phyloP scores from a whole-genome alignment of 805 yeast species.

The Saturnispora besseyi region DNA sequence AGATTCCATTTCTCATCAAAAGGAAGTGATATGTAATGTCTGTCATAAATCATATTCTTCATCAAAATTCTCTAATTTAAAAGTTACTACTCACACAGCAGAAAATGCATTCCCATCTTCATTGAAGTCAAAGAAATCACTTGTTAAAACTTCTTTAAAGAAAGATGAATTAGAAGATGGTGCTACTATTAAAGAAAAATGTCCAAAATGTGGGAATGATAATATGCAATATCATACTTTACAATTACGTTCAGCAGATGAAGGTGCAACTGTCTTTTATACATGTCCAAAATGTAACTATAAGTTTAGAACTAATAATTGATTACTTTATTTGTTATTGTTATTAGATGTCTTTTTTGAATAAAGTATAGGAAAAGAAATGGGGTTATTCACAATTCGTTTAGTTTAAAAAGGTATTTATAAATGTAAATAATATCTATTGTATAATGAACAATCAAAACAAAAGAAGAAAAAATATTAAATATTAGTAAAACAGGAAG shows the following conservation, averaged over 20 bases:
- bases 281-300: constrained; percentile 92
- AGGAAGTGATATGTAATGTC: constrained; percentile 18
- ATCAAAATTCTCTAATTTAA: constrained; percentile 59
- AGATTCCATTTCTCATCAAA: constrained; percentile 49
- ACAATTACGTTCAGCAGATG: constrained; percentile 96
- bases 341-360: background rate
- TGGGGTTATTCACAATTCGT: too few species aligned
- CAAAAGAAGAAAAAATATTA: background rate
- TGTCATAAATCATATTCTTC: constrained; percentile 36
- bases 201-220: constrained; percentile 98
- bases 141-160: constrained; percentile 77
- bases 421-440: too few species aligned
- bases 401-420: too few species aligned
- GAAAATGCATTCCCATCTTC: constrained; percentile 92
- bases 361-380: background rate
- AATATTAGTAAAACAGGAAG: too few species aligned
- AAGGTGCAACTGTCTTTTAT: constrained; percentile 98
- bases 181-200: constrained; percentile 92
- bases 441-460: background rate
- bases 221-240: constrained; percentile 97
- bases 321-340: constrained; percentile 1
- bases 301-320: constrained; percentile 90
- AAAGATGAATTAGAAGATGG: constrained; percentile 83
- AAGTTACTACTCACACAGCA: constrained; percentile 80
- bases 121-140: constrained; percentile 71